Evolutionary conservation across 805 yeast species (phyloP).

Genomic region (Candida sphagnicola): DNA sequence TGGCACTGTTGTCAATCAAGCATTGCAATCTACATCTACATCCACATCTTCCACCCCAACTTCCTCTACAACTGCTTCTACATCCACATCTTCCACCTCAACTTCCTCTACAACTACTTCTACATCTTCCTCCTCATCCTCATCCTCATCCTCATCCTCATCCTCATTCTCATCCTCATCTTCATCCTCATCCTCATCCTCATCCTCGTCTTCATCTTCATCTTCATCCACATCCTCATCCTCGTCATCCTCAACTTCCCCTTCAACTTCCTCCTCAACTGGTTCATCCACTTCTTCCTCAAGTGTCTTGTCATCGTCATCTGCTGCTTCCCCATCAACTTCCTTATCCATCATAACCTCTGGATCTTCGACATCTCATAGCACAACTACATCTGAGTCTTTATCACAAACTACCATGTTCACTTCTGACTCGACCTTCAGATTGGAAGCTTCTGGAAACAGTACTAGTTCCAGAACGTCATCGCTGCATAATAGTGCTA

Average conservation of each 20-base stretch:
- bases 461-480: neutral
- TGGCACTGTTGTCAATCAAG: conserved; percentile 18
- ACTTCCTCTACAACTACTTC: conserved; percentile 6
- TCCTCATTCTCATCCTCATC: conserved; percentile 3
- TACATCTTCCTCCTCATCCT: conserved; percentile 5
- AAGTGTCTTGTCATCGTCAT: neutral
- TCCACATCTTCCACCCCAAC: conserved; percentile 36
- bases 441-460: neutral
- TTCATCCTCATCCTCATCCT: conserved; percentile 1
- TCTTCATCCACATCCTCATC: conserved; percentile 6
- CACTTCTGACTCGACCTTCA: conserved; percentile 2
- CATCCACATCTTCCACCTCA: conserved; percentile 11
- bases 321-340: conserved; percentile 2
- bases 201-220: conserved; percentile 8
- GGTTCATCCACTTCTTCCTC: neutral
- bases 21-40: conserved; percentile 2
- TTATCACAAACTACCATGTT: conserved; percentile 1
- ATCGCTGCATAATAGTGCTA: neutral
- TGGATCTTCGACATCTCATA: neutral
- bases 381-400: conserved; percentile 6
- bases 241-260: conserved; percentile 2
- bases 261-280: conserved; percentile 10
- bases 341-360: neutral
- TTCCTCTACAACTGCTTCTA: conserved; percentile 6
- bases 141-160: conserved; percentile 6